These are phyloP conservation scores for Senecio squalidus DNA, from an alignment of 140 eudicot genomes.

Conservation along the genomic window DNA sequence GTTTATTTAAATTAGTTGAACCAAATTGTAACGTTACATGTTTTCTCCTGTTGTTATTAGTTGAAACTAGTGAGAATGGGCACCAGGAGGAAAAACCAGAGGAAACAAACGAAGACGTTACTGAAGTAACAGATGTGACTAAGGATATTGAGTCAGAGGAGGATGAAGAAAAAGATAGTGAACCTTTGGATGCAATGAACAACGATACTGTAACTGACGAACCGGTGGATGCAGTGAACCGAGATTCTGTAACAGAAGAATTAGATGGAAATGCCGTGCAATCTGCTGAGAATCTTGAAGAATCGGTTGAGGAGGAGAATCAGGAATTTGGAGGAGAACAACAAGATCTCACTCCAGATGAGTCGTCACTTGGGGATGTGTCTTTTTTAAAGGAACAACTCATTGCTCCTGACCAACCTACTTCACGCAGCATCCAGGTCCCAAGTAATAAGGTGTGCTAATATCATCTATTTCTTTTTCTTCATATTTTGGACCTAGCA, in stretches of 20 bases:
- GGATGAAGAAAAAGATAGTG: slow-evolving; percentile 20
- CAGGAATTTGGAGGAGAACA: slow-evolving; percentile 28
- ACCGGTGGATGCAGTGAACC: no score
- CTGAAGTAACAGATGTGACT: slow-evolving; percentile 15
- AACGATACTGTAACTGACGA: slow-evolving; percentile 27
- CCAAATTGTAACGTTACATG: background rate
- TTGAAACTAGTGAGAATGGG: slow-evolving; percentile 38
- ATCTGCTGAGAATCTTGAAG: slow-evolving; percentile 25
- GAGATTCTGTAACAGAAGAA: no score
- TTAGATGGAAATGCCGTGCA: no score
- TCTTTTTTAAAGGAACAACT: slow-evolving; percentile 32
- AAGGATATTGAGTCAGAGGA: slow-evolving; percentile 16
- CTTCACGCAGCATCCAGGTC: slow-evolving; percentile 70
- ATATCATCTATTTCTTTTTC: background rate
- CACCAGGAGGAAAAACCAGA: slow-evolving; percentile 31
- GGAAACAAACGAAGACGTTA: slow-evolving; percentile 31
- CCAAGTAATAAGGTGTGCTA: slow-evolving; percentile 74
- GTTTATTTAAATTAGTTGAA: no score
- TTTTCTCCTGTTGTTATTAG: background rate
- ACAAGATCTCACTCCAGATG: slow-evolving; percentile 21
- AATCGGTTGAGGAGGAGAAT: slow-evolving; percentile 24
- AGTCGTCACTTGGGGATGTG: slow-evolving; percentile 31
- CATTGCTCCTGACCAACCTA: slow-evolving; percentile 26
- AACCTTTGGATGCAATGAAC: slow-evolving; percentile 21
- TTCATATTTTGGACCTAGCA: background rate